Conservation (phyloP, 495 filamentous ascomycete genomes). For the Bombardia bombarda region DNA sequence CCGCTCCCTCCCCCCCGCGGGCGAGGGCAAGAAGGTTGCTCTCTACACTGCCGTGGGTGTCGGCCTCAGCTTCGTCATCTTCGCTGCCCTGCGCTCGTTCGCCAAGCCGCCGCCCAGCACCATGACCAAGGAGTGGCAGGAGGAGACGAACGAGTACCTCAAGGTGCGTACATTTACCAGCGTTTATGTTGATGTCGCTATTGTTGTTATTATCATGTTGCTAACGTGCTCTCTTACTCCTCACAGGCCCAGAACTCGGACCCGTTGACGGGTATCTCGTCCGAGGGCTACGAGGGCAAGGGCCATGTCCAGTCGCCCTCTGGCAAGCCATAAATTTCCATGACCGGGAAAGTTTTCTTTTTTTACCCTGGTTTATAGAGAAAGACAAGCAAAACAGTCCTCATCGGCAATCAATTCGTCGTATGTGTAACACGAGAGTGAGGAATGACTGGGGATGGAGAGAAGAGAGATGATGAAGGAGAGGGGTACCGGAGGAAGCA, state of each 20-base stretch:
- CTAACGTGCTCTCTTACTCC: too few relatives aligned
- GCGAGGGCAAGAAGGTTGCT: conserved; percentile 68
- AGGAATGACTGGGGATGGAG: too few relatives aligned
- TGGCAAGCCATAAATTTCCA: conserved; percentile 29
- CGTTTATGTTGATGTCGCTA: too few relatives aligned
- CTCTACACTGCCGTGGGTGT: conserved; percentile 59
- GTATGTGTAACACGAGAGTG: conserved; percentile 11
- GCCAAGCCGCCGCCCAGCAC: conserved; percentile 67
- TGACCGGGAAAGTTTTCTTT: conserved; percentile 19
- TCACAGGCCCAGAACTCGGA: conserved; percentile 73
- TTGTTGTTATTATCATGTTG: conserved; percentile 12
- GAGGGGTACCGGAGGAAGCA: conserved; percentile 9
- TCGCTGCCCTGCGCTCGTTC: conserved; percentile 53
- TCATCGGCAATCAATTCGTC: not conserved
- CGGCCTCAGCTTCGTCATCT: conserved; percentile 52
- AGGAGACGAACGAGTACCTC: conserved; percentile 84
- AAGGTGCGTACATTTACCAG: conserved; percentile 52
- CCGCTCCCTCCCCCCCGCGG: conserved; percentile 70
- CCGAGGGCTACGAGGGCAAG: conserved; percentile 70
- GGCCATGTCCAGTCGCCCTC: conserved; percentile 70
- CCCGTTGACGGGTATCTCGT: conserved; percentile 79
- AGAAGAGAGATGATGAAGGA: conserved; percentile 8
- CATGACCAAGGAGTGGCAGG: conserved; percentile 93
- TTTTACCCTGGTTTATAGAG: conserved; percentile 38
- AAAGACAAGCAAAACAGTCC: conserved; percentile 1